phyloP scores from a whole-genome alignment of 192 early-diverging fungal genomes.

The Jimgerdemannia lactiflua region DNA sequence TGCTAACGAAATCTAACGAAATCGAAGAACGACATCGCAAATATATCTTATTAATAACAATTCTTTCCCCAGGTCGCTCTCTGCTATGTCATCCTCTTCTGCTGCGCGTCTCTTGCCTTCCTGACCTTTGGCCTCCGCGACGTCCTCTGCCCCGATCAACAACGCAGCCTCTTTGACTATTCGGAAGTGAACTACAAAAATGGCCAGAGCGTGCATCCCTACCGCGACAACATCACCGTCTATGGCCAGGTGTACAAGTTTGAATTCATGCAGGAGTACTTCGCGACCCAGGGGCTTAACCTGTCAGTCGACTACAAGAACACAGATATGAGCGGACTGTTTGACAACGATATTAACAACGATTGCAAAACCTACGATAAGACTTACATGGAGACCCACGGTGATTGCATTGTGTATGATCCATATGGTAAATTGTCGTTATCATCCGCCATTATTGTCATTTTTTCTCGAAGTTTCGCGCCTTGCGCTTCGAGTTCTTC shows the following conservation, averaged over 20 bases:
- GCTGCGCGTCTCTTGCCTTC: constrained; percentile 35
- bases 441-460: not conserved
- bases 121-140: constrained; percentile 45
- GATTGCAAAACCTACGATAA: constrained; percentile 22
- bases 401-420: constrained; percentile 16
- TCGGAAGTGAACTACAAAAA: constrained; percentile 4
- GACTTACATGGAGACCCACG: constrained; percentile 10
- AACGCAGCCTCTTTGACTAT: constrained; percentile 8
- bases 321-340: constrained; percentile 23
- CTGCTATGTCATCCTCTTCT: constrained; percentile 34
- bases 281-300: constrained; percentile 16
- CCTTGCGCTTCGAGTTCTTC: not conserved
- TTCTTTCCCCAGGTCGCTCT: constrained; percentile 32
- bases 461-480: not conserved
- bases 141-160: constrained; percentile 26
- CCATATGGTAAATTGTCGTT: constrained; percentile 24
- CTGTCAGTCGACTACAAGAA: constrained; percentile 27
- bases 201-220: constrained; percentile 2
- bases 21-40: too few species aligned
- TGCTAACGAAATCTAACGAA: too few species aligned
- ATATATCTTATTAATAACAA: not conserved
- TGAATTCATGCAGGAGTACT: constrained; percentile 15
- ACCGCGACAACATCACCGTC: constrained; percentile 20
- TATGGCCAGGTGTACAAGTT: constrained; percentile 28
- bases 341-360: constrained; percentile 21